Evolutionary conservation across 495 filamentous ascomycete species (phyloP).

Genomic region (Neurospora sublineolata): DNA sequence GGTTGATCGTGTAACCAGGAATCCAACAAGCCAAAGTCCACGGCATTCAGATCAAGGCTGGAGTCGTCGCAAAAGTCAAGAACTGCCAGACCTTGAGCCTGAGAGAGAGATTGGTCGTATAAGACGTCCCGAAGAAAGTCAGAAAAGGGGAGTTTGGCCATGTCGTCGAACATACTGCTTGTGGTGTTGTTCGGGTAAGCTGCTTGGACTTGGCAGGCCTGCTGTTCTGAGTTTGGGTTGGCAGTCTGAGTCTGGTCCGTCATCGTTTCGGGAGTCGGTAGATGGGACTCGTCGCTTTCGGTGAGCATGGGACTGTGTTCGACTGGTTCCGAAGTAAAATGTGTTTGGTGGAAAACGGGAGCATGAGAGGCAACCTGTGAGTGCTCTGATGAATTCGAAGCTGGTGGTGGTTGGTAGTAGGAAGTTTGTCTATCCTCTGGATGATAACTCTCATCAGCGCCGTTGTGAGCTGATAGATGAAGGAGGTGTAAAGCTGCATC

Average conservation of each 20-base stretch:
- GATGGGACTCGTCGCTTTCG: constrained; percentile 15
- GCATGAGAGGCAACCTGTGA: not conserved
- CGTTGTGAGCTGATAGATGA: constrained; percentile 20
- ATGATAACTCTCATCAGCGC: constrained; percentile 5
- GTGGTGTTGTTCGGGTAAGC: constrained; percentile 6
- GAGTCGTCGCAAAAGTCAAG: constrained; percentile 41
- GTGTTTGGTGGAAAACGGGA: not conserved
- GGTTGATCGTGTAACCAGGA: constrained; percentile 23
- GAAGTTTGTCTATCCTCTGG: not conserved
- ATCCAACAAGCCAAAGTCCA: constrained; percentile 48
- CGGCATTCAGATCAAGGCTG: constrained; percentile 47
- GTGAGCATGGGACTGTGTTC: constrained; percentile 1
- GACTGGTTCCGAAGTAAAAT: not conserved
- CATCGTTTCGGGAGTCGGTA: constrained; percentile 20
- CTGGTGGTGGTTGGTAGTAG: not conserved
- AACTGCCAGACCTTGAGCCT: constrained; percentile 25
- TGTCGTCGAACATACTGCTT: constrained; percentile 2
- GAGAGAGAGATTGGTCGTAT: constrained; percentile 21
- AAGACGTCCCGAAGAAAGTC: constrained; percentile 28
- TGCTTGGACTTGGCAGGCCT: not conserved
- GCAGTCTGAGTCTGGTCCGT: constrained; percentile 9
- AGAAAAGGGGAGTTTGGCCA: constrained; percentile 19
- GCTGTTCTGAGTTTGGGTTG: not conserved
- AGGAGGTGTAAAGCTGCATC: constrained; percentile 23
- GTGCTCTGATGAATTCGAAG: not conserved